These are phyloP conservation scores for Lentinula raphanica DNA, from an alignment of 768 basidiomycete species.

Conservation along the genomic window DNA sequence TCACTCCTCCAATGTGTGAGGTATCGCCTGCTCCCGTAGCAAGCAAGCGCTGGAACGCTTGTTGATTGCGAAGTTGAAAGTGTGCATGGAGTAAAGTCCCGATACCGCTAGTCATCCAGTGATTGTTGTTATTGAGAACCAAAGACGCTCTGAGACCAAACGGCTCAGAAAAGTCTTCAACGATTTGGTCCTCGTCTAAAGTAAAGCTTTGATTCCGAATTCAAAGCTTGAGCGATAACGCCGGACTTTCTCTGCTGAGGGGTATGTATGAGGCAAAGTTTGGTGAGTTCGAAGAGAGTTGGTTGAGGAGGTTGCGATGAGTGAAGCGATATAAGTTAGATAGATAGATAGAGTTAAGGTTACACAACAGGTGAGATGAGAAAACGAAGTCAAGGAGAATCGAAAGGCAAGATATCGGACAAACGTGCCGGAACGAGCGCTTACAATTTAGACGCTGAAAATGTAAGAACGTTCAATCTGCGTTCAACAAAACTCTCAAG, in stretches of 20 bases:
- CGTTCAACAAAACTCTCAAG: no score
- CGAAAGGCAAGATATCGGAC: no score
- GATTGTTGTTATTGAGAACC: neutral
- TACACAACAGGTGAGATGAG: no score
- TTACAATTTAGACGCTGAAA: no score
- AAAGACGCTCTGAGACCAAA: conserved; percentile 17
- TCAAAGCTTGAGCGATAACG: neutral
- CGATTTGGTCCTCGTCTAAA: neutral
- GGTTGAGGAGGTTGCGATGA: no score
- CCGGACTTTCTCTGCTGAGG: neutral
- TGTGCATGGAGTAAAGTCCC: conserved; percentile 66
- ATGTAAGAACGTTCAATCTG: no score
- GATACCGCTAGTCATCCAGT: conserved; percentile 48
- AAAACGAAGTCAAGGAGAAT: no score
- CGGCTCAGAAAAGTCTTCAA: neutral
- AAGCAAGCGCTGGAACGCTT: conserved; percentile 73
- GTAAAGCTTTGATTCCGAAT: neutral
- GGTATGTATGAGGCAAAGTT: neutral
- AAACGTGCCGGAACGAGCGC: no score
- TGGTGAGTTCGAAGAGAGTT: no score
- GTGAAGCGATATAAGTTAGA: no score
- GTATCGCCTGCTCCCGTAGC: conserved; percentile 29
- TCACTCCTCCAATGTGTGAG: neutral
- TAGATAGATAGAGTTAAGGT: no score
- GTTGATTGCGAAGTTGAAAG: conserved; percentile 65